Percentiles rank a stretch among this genome's conserved stretches.
phyloP scores from a whole-genome alignment of 2,329 filamentous ascomycete species.

The Fusarium equiseti region DNA sequence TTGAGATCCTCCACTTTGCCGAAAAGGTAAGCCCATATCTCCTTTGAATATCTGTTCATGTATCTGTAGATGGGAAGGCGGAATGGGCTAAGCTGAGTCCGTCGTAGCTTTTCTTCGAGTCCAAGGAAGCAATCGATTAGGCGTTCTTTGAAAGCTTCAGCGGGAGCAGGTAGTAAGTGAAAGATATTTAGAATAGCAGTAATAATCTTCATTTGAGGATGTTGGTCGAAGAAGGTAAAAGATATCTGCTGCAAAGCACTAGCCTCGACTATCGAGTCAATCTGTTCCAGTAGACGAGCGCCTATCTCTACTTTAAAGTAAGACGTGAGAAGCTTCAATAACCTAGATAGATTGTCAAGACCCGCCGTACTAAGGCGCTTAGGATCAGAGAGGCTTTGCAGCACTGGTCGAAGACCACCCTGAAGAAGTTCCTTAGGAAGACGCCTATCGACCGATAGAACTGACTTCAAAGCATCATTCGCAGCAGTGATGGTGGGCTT shows the following conservation, averaged over 20 bases:
- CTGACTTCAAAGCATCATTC: slow-evolving; percentile 88
- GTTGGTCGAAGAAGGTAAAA: slow-evolving; percentile 94
- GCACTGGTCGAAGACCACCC: slow-evolving; percentile 91
- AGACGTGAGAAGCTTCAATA: slow-evolving; percentile 92
- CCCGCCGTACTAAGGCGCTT: slow-evolving; percentile 90
- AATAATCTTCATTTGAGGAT: slow-evolving; percentile 92
- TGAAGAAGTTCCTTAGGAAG: slow-evolving; percentile 95
- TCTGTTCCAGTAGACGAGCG: slow-evolving; percentile 89
- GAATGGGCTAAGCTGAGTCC: slow-evolving; percentile 93
- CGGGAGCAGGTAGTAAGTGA: slow-evolving; percentile 90
- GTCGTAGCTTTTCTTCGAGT: slow-evolving; percentile 84
- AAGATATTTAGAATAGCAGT: slow-evolving; percentile 97
- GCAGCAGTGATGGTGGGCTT: slow-evolving; percentile 93
- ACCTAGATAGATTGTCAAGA: slow-evolving; percentile 87
- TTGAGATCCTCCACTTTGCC: slow-evolving; percentile 83
- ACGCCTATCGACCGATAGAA: slow-evolving; percentile 89
- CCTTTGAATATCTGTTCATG: slow-evolving; percentile 90
- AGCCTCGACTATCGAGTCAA: slow-evolving; percentile 89
- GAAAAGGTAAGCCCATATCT: slow-evolving; percentile 86
- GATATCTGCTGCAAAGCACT: slow-evolving; percentile 87
- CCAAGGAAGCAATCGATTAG: slow-evolving; percentile 92
- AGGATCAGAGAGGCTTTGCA: slow-evolving; percentile 95
- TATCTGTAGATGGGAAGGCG: slow-evolving; percentile 91
- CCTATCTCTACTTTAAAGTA: slow-evolving; percentile 99
- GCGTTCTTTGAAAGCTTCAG: slow-evolving; percentile 89